Conservation (phyloP, 2,329 filamentous ascomycete genomes). For the Aspergillus eucalypticola region DNA sequence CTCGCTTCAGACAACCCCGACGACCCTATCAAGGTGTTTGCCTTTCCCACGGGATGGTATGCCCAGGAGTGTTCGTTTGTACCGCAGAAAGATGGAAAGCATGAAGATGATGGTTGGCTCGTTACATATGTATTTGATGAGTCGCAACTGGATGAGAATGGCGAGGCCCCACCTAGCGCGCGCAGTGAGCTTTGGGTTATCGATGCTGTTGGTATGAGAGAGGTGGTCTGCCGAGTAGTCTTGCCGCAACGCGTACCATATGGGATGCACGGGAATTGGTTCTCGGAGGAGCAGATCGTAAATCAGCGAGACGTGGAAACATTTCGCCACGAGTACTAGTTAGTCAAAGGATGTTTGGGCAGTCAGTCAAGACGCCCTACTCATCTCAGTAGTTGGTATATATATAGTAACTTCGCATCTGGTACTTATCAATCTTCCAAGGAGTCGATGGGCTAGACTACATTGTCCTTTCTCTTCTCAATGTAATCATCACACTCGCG, state of each 20-base stretch:
- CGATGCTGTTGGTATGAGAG: slow-evolving; percentile 62
- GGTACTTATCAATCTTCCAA: too few species aligned
- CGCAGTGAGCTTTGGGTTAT: slow-evolving; percentile 68
- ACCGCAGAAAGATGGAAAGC: slow-evolving; percentile 40
- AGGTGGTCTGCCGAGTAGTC: slow-evolving; percentile 54
- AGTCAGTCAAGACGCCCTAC: too few species aligned
- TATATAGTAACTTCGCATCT: too few species aligned
- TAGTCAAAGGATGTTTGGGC: neutral
- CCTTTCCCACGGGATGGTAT: slow-evolving; percentile 61
- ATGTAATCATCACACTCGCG: too few species aligned
- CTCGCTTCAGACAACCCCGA: slow-evolving; percentile 46
- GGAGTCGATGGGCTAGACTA: too few species aligned
- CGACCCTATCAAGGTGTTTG: slow-evolving; percentile 64
- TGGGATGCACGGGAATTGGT: slow-evolving; percentile 66
- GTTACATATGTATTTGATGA: slow-evolving; percentile 72
- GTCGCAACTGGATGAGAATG: slow-evolving; percentile 57
- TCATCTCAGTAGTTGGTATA: too few species aligned
- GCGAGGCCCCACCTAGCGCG: slow-evolving; percentile 48
- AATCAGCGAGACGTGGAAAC: slow-evolving; percentile 41
- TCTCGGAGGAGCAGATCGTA: slow-evolving; percentile 54
- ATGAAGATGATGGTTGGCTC: slow-evolving; percentile 68
- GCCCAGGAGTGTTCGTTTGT: slow-evolving; percentile 70
- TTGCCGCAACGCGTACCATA: slow-evolving; percentile 70
- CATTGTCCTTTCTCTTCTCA: too few species aligned
- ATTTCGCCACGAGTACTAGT: neutral